Base-by-base conservation (phyloP, 2,329 filamentous ascomycete species). In the Beauveria rudraprayagi region DNA sequence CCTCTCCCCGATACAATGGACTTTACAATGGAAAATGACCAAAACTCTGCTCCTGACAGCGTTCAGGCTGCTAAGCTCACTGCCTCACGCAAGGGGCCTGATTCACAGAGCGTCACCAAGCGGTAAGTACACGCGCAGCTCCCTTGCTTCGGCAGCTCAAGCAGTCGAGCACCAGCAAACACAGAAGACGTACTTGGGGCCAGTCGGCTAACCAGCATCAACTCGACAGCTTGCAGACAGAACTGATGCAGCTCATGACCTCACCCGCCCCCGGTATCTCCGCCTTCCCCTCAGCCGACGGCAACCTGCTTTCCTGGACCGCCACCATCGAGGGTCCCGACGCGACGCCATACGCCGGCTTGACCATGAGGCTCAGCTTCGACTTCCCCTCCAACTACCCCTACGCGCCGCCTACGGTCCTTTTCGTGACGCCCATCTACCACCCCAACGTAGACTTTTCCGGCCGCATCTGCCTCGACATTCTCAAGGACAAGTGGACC, bases 391-490 rank as follows among this genome's bases (percentile, higher is more conserved):
- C 84, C 68, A 96, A 93, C 78, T 99, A 99, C 73, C 94, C 94
- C 10, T 97, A 97, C 74, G 84, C 88, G 1, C 85, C 94, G 24
- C 94, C 94, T 0, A 91, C 89, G 2, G 94, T 99, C 19, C 83
- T 96, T 63, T 99, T 97, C 86, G 96, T 92, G 80, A 99, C 95
- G 7, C 94, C 94, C 43, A 97, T 99, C 77, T 99, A 97, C 81
- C 94, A 99, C 76, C 94, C 94, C 59, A 99, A 99, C 70, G 91
- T 99, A 68, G 94, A 99, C 78, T 97, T 99, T 78, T 92, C 90
- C 3, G 94, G 94, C 46, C 85, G 94, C 61, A 99, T 99, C 76
- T 99, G 94, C 75, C 82, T 99, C 63, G 95, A 99, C 71, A 99
- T 99, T 67, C 82, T 99, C 66, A 97, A 97, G 82, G 94, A 97